Evolutionary conservation across 2,329 filamentous ascomycete genomes (phyloP).

Genomic region (Tolypocladium nubicola): DNA sequence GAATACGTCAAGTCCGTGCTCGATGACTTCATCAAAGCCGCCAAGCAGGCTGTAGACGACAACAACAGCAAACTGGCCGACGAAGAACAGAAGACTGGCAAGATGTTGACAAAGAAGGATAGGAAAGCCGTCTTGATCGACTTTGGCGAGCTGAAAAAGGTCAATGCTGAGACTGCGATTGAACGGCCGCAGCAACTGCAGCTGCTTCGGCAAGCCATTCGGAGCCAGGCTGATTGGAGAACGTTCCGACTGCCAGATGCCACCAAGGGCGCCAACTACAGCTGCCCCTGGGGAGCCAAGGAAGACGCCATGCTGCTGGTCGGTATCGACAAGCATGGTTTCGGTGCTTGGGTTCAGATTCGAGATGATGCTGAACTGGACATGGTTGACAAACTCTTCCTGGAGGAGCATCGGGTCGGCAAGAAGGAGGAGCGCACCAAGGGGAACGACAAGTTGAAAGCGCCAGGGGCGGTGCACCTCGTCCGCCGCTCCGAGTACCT

Average conservation of each 20-base stretch:
- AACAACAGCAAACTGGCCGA: conserved; percentile 65
- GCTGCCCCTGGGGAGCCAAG: conserved; percentile 80
- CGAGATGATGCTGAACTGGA: conserved; percentile 82
- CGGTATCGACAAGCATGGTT: conserved; percentile 86
- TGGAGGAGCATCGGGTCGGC: conserved; percentile 96
- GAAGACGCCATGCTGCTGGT: conserved; percentile 97
- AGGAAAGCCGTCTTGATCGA: conserved; percentile 95
- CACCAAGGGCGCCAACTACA: conserved; percentile 84
- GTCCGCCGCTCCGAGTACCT: conserved; percentile 92
- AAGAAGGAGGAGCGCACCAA: conserved; percentile 89
- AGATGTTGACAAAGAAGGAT: conserved; percentile 87
- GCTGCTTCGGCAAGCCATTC: conserved; percentile 66
- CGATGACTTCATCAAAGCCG: conserved; percentile 56
- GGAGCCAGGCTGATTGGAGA: conserved; percentile 56
- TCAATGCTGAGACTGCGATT: conserved; percentile 91
- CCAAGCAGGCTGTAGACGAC: conserved; percentile 48
- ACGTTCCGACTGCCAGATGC: conserved; percentile 85
- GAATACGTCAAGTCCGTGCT: conserved; percentile 70
- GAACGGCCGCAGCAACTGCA: conserved; percentile 85
- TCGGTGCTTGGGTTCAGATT: conserved; percentile 91
- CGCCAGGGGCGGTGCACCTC: conserved; percentile 92
- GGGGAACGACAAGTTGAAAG: conserved; percentile 69
- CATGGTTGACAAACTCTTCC: conserved; percentile 82
- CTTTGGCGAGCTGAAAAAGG: conserved; percentile 82
- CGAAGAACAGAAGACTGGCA: conserved; percentile 73